Evolutionary conservation across 2,329 filamentous ascomycete genomes (phyloP), one percentile per base, ranked within the genome.

Genomic region (Aspergillus glaucus): DNA sequence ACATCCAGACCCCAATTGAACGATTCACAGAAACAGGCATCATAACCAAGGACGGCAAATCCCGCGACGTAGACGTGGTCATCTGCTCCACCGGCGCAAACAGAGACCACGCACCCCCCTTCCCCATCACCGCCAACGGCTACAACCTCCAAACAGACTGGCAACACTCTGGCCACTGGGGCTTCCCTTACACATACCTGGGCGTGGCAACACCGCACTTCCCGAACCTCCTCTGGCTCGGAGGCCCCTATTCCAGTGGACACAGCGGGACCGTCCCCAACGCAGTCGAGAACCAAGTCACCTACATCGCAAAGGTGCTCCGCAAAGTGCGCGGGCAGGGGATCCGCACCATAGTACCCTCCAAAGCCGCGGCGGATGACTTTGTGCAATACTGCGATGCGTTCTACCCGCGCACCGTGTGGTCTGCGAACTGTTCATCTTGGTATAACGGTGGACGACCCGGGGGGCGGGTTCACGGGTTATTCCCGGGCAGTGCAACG

Each of bases 51-150:
- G 82, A 86, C 54, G 82, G 82, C 2, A 61, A 61, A 0, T 70
- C 78, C 26, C 69, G 81, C 3, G 73, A 79, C 14, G 80, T 85
- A 0, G 84, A 86, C 51, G 79, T 80, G 12, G 70, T 87, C 4
- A 80, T 88, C 55, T 87, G 83, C 57, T 80, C 83, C 1, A 88
- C 85, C 0, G 85, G 85, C 1, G 81, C 82, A 7, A 83, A 85
- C 54, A 73, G 76, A 9, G 75, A 81, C 53, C 73, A 79, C 64
- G 69, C 77, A 0, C 82, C 82, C 0, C 76, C 76, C 0, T 87
- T 87, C 54, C 71, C 80, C 0, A 79, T 88, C 53, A 69, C 72
- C 21, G 77, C 79, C 1, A 65, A 75, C 43, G 80, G 77, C 2
- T 63, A 74, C 7, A 75, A 84, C 48, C 68, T 87, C 1, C 66